A percentile compares a stretch with the other conserved stretches of the same genome.
phyloP scores from a whole-genome alignment of 768 basidiomycete species.

The Suillus spraguei region DNA sequence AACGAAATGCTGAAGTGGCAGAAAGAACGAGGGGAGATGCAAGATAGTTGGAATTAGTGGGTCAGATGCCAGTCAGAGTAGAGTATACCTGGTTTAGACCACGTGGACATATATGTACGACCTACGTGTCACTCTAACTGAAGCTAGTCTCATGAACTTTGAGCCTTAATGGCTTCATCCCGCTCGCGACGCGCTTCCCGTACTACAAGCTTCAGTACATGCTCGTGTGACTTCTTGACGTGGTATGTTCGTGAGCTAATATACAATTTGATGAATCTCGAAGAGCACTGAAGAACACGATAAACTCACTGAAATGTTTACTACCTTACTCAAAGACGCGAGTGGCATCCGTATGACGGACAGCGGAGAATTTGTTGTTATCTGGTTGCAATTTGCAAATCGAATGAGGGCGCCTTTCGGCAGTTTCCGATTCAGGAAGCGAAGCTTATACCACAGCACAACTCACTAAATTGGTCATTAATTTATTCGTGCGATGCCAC shows the following conservation, averaged over 20 bases:
- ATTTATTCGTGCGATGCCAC: not conserved
- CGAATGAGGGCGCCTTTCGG: slow-evolving; percentile 20
- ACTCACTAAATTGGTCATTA: not conserved
- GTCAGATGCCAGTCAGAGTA: not conserved
- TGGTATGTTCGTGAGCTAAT: slow-evolving; percentile 55
- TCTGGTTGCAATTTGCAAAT: slow-evolving; percentile 27
- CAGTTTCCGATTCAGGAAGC: slow-evolving; percentile 18
- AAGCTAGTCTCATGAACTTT: slow-evolving; percentile 33
- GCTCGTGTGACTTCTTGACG: slow-evolving; percentile 54
- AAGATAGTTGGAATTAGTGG: slow-evolving; percentile 10
- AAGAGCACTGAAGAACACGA: not conserved
- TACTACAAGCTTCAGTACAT: slow-evolving; percentile 36
- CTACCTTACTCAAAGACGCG: slow-evolving; percentile 40
- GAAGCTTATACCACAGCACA: not conserved
- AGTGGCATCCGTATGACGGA: slow-evolving; percentile 43
- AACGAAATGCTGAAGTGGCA: slow-evolving; percentile 14
- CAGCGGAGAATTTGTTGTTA: slow-evolving; percentile 29
- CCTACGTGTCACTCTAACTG: slow-evolving; percentile 26
- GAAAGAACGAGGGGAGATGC: slow-evolving; percentile 16
- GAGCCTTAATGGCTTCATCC: slow-evolving; percentile 45
- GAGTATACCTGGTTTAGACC: not conserved
- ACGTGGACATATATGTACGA: slow-evolving; percentile 16
- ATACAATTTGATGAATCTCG: slow-evolving; percentile 10
- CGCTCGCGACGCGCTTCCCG: slow-evolving; percentile 54
- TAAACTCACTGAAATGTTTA: slow-evolving; percentile 40